Evolutionary conservation across 1,139 yeast species (phyloP), one percentile per base, ranked within the genome.

Genomic region (Scheffersomyces illinoinensis): DNA sequence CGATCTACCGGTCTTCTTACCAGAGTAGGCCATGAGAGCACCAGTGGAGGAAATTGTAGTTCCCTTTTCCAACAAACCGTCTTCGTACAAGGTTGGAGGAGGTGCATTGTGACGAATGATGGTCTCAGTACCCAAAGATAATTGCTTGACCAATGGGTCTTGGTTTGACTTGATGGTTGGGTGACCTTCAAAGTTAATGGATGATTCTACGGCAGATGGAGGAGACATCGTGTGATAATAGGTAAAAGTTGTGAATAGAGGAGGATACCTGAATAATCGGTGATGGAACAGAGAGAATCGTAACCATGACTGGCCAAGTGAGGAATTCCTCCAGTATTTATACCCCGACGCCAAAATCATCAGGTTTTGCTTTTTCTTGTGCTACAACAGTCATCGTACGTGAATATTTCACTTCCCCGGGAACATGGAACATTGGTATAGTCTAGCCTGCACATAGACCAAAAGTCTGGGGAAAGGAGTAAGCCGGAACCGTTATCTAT

Each of bases 1-100:
- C 53, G 98, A 95, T 79, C 99, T 90, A 70, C 99, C 99, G 59
- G 98, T 95, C 83, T 95, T 95, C 69, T 86, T 83, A 73, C 99
- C 99, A 43, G 98, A 92, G 79, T 88, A 93, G 59, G 99, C 98
- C 79, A 95, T 90, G 67, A 95, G 84, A 58, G 98, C 98, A 74
- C 99, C 99, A 57, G 97, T 85, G 53, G 97, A 89, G 24, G 97
- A 89, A 69, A 95, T 90, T 60, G 97, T 93, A 55, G 98, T 93
- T 62, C 97, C 96, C 69, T 85, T 85, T 79, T 95, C 99, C 61
- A 85, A 84, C 65, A 95, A 85, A 65, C 97, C 98, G 76, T 95
- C 99, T 77, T 95, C 98, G 80, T 95, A 95, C 66, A 95, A 84
- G 58, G 92, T 85, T 66, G 98, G 97, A 53, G 95, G 92, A 53